Evolutionary conservation across 208 protist genomes (phyloP).

Genomic region (Leishmania tropica): DNA sequence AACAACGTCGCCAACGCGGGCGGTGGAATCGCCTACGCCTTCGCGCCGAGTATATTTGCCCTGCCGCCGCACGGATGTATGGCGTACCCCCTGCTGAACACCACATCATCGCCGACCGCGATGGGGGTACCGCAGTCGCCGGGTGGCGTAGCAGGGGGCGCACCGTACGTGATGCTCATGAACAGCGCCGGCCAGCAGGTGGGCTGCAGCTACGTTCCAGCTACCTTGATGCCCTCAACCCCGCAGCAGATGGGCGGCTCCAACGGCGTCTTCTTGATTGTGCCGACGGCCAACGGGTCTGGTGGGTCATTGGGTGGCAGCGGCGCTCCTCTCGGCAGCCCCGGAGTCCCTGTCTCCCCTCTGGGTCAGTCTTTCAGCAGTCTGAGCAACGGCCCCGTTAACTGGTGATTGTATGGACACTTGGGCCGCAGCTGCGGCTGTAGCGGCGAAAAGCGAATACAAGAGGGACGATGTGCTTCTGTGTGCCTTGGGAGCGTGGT

Average conservation of each 20-base stretch:
- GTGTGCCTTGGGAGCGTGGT: too few relatives aligned
- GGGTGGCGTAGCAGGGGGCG: background rate
- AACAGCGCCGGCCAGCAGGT: conserved; percentile 5
- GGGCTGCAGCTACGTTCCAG: conserved; percentile 10
- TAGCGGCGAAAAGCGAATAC: background rate
- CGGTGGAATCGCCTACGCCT: conserved; percentile 14
- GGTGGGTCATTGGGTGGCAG: conserved; percentile 3
- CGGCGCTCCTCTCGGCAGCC: background rate
- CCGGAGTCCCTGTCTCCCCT: conserved; percentile 11
- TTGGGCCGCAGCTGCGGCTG: conserved; percentile 21
- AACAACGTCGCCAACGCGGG: background rate
- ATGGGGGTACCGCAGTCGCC: conserved; percentile 1
- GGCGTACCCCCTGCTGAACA: conserved; percentile 9
- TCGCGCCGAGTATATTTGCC: conserved; percentile 9
- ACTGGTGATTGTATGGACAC: conserved; percentile 51
- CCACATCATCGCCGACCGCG: background rate
- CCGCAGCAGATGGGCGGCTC: conserved; percentile 15
- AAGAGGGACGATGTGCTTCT: background rate
- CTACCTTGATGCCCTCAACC: conserved; percentile 11
- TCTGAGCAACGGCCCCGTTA: conserved; percentile 26
- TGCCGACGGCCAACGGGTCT: conserved; percentile 6
- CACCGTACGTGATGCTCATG: conserved; percentile 26
- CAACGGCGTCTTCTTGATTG: conserved; percentile 24
- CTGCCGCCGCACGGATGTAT: conserved; percentile 8
- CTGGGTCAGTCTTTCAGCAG: conserved; percentile 25